Evolutionary conservation across 108 stramenopile species (phyloP).

Genomic region (Cyclotella baltica): DNA sequence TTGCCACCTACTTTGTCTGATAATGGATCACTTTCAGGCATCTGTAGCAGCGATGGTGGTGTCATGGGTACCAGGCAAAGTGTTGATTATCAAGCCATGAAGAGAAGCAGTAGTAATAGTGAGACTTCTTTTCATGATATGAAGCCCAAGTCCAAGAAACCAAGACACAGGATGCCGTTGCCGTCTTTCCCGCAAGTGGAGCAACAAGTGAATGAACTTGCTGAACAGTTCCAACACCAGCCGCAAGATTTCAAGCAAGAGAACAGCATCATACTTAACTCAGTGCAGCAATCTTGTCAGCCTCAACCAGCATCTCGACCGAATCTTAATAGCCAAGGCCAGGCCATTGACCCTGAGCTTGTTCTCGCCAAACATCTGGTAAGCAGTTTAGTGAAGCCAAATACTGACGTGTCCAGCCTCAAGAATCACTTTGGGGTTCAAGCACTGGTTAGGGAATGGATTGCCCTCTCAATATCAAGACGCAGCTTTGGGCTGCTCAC

Average conservation of each 20-base stretch:
- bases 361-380: background rate
- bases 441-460: slow-evolving; percentile 46
- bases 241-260: background rate
- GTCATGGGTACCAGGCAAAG: background rate
- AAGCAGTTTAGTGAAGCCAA: too few species aligned
- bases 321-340: background rate
- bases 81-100: background rate
- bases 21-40: too few species aligned
- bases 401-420: background rate
- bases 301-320: background rate
- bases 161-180: background rate
- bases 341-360: background rate
- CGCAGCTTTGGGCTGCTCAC: slow-evolving; percentile 43
- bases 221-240: too few species aligned
- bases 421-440: slow-evolving; percentile 56
- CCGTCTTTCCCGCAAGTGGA: background rate
- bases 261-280: background rate
- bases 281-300: background rate
- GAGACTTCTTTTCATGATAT: background rate
- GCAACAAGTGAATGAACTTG: background rate
- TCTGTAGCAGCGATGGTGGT: background rate
- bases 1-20: too few species aligned
- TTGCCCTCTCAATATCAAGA: slow-evolving; percentile 46
- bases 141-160: background rate
- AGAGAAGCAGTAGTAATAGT: background rate